phyloP scores from a whole-genome alignment of 495 filamentous ascomycete genomes.

The Delitschia confertaspora region DNA sequence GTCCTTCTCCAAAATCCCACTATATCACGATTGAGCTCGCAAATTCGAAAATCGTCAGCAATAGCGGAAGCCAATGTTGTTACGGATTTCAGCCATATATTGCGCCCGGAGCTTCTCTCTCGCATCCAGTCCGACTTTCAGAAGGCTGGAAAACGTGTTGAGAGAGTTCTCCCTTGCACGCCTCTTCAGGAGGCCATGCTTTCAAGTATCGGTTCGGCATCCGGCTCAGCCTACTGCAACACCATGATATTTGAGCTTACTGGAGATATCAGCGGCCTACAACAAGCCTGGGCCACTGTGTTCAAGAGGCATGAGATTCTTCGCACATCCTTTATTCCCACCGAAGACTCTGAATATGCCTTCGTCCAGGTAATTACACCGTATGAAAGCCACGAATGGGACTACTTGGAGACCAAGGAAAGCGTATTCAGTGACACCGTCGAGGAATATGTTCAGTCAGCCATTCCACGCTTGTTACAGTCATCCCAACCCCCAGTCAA shows the following conservation, averaged over 20 bases:
- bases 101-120: conserved; percentile 35
- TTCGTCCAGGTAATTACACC: conserved; percentile 52
- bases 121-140: conserved; percentile 32
- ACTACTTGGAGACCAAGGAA: conserved; percentile 1
- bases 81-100: conserved; percentile 18
- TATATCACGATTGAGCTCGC: conserved; percentile 45
- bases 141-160: conserved; percentile 34
- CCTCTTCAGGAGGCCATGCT: conserved; percentile 79
- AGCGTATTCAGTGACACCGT: conserved; percentile 2
- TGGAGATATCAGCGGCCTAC: conserved; percentile 37
- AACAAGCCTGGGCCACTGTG: conserved; percentile 43
- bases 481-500: conserved; percentile 13
- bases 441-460: conserved; percentile 2
- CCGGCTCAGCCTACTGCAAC: conserved; percentile 44
- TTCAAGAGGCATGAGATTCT: conserved; percentile 53
- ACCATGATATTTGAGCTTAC: conserved; percentile 43
- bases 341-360: conserved; percentile 41
- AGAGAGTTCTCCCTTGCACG: conserved; percentile 63
- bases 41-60: conserved; percentile 18
- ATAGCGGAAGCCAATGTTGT: no score
- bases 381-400: conserved; percentile 30
- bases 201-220: conserved; percentile 38
- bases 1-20: conserved; percentile 54
- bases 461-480: conserved; percentile 5
- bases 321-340: conserved; percentile 53